Conservation (phyloP, 148 eudicot species). For the Bassia scoparia region DNA sequence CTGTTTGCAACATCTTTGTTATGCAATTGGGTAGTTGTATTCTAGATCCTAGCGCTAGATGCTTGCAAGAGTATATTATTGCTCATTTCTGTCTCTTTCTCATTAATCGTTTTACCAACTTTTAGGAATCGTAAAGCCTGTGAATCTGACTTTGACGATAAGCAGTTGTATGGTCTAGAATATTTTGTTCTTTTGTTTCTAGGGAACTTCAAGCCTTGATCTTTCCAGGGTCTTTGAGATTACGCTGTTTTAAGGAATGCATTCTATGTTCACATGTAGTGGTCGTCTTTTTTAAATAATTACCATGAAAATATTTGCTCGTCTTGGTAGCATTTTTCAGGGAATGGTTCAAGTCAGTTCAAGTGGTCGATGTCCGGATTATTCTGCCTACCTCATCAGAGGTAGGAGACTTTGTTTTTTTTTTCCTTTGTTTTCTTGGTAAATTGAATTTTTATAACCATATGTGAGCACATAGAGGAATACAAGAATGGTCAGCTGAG, state of each 20-base stretch:
- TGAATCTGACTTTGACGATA: background rate
- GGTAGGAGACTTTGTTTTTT: conserved; percentile 37
- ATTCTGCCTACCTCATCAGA: conserved; percentile 66
- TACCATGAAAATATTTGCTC: conserved; percentile 31
- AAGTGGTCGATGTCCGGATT: conserved; percentile 47
- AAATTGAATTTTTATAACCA: too few relatives aligned
- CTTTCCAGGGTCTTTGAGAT: background rate
- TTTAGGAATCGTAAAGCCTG: too few relatives aligned
- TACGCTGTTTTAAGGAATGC: background rate
- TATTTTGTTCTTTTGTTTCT: background rate
- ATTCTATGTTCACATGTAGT: background rate
- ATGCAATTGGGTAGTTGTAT: too few relatives aligned
- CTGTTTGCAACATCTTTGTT: too few relatives aligned
- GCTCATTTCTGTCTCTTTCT: too few relatives aligned
- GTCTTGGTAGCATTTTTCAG: conserved; percentile 45
- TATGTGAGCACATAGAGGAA: too few relatives aligned
- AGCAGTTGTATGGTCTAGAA: background rate
- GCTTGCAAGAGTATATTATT: too few relatives aligned
- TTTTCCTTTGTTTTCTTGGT: too few relatives aligned
- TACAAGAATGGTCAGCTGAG: too few relatives aligned
- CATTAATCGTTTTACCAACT: too few relatives aligned
- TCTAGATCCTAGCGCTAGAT: too few relatives aligned
- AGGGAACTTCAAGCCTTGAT: background rate
- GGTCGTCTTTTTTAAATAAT: conserved; percentile 1
- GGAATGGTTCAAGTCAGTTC: conserved; percentile 42